Conservation (phyloP, 1,284 basidiomycete genomes). For the Uromyces viciae-fabae region DNA sequence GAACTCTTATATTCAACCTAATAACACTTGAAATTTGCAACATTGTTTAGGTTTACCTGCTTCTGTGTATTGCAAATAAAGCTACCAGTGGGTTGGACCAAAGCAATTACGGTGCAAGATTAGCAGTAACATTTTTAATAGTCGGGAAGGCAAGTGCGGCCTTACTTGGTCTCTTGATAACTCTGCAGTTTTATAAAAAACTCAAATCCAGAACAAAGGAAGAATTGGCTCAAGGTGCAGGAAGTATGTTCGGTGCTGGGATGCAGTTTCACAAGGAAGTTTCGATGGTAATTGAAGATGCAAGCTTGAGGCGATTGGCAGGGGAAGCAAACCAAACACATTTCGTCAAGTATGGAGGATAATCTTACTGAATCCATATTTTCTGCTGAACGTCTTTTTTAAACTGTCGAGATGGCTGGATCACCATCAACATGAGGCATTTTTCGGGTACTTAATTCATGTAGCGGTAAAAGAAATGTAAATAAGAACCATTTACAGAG, state of each 20-base stretch:
- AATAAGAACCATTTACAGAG: too few species aligned
- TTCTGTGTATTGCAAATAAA: constrained; percentile 25
- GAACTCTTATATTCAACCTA: too few species aligned
- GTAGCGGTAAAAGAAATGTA: too few species aligned
- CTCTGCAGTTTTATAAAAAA: constrained; percentile 14
- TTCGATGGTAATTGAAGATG: constrained; percentile 14
- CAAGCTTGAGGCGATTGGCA: not conserved
- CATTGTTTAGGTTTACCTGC: constrained; percentile 18
- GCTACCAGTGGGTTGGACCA: constrained; percentile 6
- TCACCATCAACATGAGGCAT: too few species aligned
- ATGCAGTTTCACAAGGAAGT: constrained; percentile 32
- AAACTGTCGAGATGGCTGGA: too few species aligned
- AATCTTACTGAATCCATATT: too few species aligned
- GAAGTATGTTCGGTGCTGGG: constrained; percentile 17
- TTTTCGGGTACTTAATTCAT: too few species aligned
- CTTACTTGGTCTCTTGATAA: constrained; percentile 6
- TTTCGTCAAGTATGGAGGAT: constrained; percentile 12
- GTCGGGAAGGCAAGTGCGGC: constrained; percentile 8
- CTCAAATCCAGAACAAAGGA: not conserved
- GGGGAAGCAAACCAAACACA: not conserved
- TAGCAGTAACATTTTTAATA: not conserved
- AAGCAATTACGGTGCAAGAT: not conserved
- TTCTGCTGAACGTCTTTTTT: too few species aligned
- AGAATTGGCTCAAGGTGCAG: not conserved
- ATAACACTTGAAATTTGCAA: too few species aligned